A percentile compares a stretch with the other conserved stretches of the same genome.
Conservation (phyloP, 805 yeast species). For the Starmerella bombi region DNA sequence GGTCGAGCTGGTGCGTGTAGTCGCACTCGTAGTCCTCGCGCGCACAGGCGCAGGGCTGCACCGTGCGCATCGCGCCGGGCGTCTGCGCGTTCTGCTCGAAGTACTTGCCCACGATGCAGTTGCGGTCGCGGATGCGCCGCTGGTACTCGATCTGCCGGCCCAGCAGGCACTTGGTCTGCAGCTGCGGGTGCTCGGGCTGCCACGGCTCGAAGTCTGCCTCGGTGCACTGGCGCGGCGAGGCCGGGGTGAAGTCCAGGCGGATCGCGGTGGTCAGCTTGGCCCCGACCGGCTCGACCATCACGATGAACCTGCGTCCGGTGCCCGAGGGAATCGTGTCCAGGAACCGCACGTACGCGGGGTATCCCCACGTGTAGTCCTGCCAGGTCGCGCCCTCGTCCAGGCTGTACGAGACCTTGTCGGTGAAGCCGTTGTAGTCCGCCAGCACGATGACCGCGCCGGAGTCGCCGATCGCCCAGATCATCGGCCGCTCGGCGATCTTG, state of each 20-base stretch:
- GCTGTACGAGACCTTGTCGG: conserved; percentile 52
- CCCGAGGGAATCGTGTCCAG: conserved; percentile 85
- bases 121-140: conserved; percentile 43
- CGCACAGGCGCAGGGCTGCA: conserved; percentile 67
- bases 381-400: conserved; percentile 71
- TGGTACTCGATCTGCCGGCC: conserved; percentile 55
- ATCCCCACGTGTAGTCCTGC: conserved; percentile 26
- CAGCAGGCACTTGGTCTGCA: conserved; percentile 40
- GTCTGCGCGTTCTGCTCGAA: conserved; percentile 32
- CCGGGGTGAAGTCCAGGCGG: conserved; percentile 45
- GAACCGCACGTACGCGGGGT: conserved; percentile 45
- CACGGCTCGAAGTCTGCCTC: conserved; percentile 54
- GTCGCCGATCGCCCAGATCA: conserved; percentile 95
- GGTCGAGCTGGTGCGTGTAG: conserved; percentile 56
- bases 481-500: conserved; percentile 57
- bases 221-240: conserved; percentile 45
- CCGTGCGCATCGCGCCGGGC: conserved; percentile 38
- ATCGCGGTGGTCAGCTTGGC: conserved; percentile 35
- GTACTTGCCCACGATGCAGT: conserved; percentile 41
- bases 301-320: conserved; percentile 63
- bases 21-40: conserved; percentile 90
- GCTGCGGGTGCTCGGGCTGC: conserved; percentile 46
- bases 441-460: conserved; percentile 76
- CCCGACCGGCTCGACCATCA: conserved; percentile 42
- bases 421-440: conserved; percentile 44